Conservation (phyloP, 805 yeast genomes). For the Clavispora vitiphila region DNA sequence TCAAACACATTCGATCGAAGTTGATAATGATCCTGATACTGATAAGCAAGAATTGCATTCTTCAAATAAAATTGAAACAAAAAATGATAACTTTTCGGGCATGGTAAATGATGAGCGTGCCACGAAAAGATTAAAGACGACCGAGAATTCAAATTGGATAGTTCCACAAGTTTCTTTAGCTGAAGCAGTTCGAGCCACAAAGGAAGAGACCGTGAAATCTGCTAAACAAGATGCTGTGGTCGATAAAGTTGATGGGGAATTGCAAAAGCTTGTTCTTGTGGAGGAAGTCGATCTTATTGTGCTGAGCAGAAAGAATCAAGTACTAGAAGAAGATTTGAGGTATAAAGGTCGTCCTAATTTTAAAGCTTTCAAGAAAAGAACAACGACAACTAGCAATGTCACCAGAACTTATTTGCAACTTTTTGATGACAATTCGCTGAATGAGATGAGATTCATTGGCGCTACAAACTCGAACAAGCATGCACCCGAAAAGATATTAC, state of each 20-base stretch:
- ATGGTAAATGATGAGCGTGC: not conserved
- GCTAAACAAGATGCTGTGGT: constrained; percentile 1
- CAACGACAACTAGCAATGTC: constrained; percentile 6
- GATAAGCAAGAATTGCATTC: no score
- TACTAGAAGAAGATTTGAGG: not conserved
- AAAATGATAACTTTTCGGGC: no score
- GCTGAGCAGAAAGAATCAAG: not conserved
- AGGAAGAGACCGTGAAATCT: constrained; percentile 6
- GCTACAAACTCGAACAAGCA: not conserved
- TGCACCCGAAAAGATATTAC: not conserved
- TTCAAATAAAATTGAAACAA: no score
- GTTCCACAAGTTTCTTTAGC: constrained; percentile 12
- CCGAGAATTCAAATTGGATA: constrained; percentile 1
- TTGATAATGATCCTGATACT: no score
- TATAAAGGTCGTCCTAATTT: constrained; percentile 12
- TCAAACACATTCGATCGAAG: no score
- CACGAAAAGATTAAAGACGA: not conserved
- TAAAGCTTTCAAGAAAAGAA: constrained; percentile 10
- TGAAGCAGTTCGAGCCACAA: constrained; percentile 10
- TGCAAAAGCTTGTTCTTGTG: constrained; percentile 2
- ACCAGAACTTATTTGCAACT: constrained; percentile 13
- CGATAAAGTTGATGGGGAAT: not conserved
- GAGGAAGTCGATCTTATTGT: constrained; percentile 4
- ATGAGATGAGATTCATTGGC: constrained; percentile 5
- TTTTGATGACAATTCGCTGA: constrained; percentile 5